A percentile compares a stretch with the other conserved stretches of the same genome.
Conservation (phyloP, 1,284 basidiomycete species). For the Chiua sp. region DNA sequence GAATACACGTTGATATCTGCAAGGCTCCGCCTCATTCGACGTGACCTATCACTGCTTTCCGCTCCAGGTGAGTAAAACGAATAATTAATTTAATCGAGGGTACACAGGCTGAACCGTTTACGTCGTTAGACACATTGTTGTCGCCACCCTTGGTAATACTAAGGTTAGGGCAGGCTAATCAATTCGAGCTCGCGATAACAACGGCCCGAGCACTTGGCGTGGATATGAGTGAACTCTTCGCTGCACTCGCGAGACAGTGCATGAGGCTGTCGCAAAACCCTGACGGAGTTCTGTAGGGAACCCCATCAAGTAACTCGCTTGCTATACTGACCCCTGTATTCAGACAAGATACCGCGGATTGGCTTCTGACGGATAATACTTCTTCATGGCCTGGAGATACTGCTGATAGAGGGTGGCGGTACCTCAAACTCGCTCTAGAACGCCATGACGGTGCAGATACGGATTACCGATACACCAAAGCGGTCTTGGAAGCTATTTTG, state of each 20-base stretch:
- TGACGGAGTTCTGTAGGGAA: conserved; percentile 57
- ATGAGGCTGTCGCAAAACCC: conserved; percentile 70
- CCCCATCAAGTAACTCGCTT: conserved; percentile 9
- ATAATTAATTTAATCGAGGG: conserved; percentile 15
- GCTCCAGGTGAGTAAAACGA: conserved; percentile 48
- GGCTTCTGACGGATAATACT: conserved; percentile 83
- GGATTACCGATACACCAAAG: conserved; percentile 77
- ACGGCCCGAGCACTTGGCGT: conserved; percentile 79
- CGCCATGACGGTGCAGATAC: conserved; percentile 80
- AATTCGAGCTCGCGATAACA: conserved; percentile 82
- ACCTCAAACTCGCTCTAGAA: conserved; percentile 80
- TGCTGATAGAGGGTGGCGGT: conserved; percentile 86
- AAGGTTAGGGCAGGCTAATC: conserved; percentile 79
- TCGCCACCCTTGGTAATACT: conserved; percentile 79
- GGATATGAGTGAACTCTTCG: conserved; percentile 90
- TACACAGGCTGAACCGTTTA: conserved; percentile 18
- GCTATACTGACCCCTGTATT: conserved; percentile 16
- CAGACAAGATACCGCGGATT: conserved; percentile 74
- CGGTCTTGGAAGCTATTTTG: conserved; percentile 79
- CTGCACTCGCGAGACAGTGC: conserved; percentile 80
- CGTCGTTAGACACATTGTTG: conserved; percentile 61
- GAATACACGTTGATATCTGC: conserved; percentile 86
- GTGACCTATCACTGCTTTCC: conserved; percentile 56
- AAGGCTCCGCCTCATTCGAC: conserved; percentile 75
- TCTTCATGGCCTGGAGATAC: conserved; percentile 85